Evolutionary conservation across 345 rosid species (phyloP), one percentile per base, ranked within the genome.

Genomic region (Corymbia maculata): DNA sequence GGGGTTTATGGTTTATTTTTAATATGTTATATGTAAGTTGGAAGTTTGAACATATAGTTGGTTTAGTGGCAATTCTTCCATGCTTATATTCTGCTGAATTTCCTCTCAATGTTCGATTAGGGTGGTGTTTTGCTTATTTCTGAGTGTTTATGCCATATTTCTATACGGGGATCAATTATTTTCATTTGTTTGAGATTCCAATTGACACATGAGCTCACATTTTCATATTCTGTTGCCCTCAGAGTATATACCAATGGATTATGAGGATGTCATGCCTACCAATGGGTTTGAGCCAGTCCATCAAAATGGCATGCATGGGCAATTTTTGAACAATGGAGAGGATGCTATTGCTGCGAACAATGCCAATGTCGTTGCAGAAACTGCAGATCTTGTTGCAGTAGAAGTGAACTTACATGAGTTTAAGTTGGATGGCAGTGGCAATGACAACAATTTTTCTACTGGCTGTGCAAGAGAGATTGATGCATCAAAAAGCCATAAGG

Each of bases 261-360:
- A 93, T 26, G 94, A 93, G 86, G 88, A 79, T 85, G 44, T 87
- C 45, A 59, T 88, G 61, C 92, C 91, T 36, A 64, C 53, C 59
- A 93, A 89, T 89, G 96, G 93, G 90, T 87, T 89, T 90, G 95
- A 94, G 87, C 88, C 87, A 79, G 90, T 88, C 92, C 91, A 90
- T 93, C 92, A 89, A 91, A 96, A 96, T 92, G 97, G 97, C 70
- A 92, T 79, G 86, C 89, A 89, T 70, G 91, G 87, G 86, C 92
- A 91, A 85, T 85, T 79, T 92, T 89, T 84, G 47, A 88, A 87
- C 85, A 22, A 89, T 55, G 89, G 89, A 51, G 96, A 90, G 52
- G 91, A 93, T 85, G 89, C 90, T 52, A 87, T 51, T 89, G 88
- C 89, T 85, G 92, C 90, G 13, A 89, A 89, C 85, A 82, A 55